Base-by-base conservation (phyloP, 805 yeast genomes). In the Yamadazyma paraphyllophila region DNA sequence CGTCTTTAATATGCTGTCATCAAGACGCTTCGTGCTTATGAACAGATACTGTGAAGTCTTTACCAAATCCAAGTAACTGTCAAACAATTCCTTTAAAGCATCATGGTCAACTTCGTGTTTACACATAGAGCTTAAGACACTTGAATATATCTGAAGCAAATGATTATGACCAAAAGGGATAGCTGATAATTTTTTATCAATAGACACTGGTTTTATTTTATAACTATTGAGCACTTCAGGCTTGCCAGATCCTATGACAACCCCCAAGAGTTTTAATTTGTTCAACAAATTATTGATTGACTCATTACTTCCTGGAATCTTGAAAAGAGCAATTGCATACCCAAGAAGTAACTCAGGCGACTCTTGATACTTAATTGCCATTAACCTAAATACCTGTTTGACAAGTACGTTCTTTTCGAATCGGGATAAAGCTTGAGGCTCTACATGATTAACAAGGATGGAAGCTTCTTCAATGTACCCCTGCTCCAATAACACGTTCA, bases 321-420 rank as follows among this genome's bases (percentile, higher is more conserved):
- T 35, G 45, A 62, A 69, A 14, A 67, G 47, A 1, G 70, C 55
- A 0, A 63, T 60, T 27, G 62, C 59, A 52, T 71, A 71, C 2
- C 74, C 76, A 4, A 66, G 53, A 4, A 69, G 51, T 3, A 69
- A 58, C 30, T 67, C 62, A 1, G 74, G 74, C 5, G 66, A 58
- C 7, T 47, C 45, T 0, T 64, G 55, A 44, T 58, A 71, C 46
- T 62, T 63, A 9, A 48, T 50, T 12, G 57, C 52, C 30, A 69
- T 67, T 13, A 70, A 51, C 7, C 53, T 47, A 44, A 71, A 54
- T 9, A 71, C 60, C 41, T 71, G 72, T 3, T 56, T 49, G 4
- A 58, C 63, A 25, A 70, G 50, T 14, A 47, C 32, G 1, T 16
- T 16, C 31, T 62, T 57, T 32, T 69, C 62, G 0, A 24, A 13